These are phyloP conservation scores for Cladosporium sp. DNA, from an alignment of 2,329 filamentous ascomycete species.

Conservation along the genomic window DNA sequence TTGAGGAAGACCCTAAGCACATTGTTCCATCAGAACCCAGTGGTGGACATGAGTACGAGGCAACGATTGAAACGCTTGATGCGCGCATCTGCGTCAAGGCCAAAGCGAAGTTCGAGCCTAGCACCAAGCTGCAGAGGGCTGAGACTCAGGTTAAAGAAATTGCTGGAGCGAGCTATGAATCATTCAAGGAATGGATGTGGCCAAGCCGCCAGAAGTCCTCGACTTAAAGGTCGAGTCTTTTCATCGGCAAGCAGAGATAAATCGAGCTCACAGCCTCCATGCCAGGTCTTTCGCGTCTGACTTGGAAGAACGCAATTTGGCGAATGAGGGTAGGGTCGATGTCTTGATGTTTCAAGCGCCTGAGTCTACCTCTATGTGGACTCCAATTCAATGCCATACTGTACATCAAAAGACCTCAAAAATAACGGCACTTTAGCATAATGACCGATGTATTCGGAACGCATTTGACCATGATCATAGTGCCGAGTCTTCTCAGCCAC, in stretches of 20 bases:
- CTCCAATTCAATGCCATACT: too few relatives aligned
- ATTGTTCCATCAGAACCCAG: slow-evolving; percentile 30
- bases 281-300: too few relatives aligned
- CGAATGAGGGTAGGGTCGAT: too few relatives aligned
- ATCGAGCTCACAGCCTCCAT: too few relatives aligned
- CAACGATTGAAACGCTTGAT: slow-evolving; percentile 48
- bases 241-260: not conserved
- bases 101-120: slow-evolving; percentile 24
- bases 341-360: too few relatives aligned
- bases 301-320: too few relatives aligned
- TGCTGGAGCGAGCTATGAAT: slow-evolving; percentile 19
- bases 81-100: slow-evolving; percentile 55
- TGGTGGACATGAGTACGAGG: slow-evolving; percentile 43
- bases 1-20: slow-evolving; percentile 19
- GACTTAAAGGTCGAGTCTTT: not conserved
- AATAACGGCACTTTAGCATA: too few relatives aligned
- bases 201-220: slow-evolving; percentile 15
- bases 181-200: slow-evolving; percentile 31
- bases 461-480: too few relatives aligned
- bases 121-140: slow-evolving; percentile 17
- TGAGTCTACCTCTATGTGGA: too few relatives aligned
- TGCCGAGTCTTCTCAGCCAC: too few relatives aligned
- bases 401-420: too few relatives aligned
- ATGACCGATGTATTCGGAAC: too few relatives aligned
- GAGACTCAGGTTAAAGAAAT: slow-evolving; percentile 18